Base-by-base conservation (phyloP, 129 eudicot species). In the Oenanthe sinensis region DNA sequence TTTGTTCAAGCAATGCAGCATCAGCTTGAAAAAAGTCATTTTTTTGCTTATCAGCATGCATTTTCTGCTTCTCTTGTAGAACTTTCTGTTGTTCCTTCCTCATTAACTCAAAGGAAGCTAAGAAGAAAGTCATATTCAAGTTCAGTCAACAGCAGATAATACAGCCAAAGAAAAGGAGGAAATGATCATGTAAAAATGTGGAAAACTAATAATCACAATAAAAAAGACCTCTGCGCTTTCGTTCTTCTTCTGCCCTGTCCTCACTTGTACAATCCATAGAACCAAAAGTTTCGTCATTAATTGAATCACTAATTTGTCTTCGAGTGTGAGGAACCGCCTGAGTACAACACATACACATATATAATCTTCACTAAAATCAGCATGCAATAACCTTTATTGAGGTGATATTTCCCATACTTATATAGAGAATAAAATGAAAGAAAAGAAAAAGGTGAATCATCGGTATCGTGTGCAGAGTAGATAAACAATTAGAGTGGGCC, bases 241-340 rank as follows among this genome's bases (percentile, higher is more conserved):
- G 90, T 79, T 96, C 99, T 83, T 92, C 97, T 80, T 96, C 99
- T 80, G 91, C 95, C 86, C 91, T 92, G 82, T 96, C 99, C 74
- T 96, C 91, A 85, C 87, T 90, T 36, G 96, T 82, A 75, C 36
- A 68, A 84, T 90, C 99, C 47, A 80, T 63, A 58, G 97, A 90
- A 82, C 99, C 99, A 89, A 96, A 96, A 33, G 99, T 96, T 78
- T 96, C 99, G 79, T 96, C 99, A 83, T 96, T 89, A 71, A 83
- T 86, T 17, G 99, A 83, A 82, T 95, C 99, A 3, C 78, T 86
- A 13, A 91, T 85, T 75, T 89, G 92, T 78, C 85, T 87, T 5
- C 97, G 87, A 28, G 87, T 68, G 58, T 88, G 86, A 49, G 97
- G 95, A 70, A 75, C 85, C 62, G 97, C 97, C 99, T 96, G 88